These are phyloP conservation scores for Lobosporangium transversale DNA, from an alignment of 192 early-diverging fungal species.

Conservation along the genomic window DNA sequence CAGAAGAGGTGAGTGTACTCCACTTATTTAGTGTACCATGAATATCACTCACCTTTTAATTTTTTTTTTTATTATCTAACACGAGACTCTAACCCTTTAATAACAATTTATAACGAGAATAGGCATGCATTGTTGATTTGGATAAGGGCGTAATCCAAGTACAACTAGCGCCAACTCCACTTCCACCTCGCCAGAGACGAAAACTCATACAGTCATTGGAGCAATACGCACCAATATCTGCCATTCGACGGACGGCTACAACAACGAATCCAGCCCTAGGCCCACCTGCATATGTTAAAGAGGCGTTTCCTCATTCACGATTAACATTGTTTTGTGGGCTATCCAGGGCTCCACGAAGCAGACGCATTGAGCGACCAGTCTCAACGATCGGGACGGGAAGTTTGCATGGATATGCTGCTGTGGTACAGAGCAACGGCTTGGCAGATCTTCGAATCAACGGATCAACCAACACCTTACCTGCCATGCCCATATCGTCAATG, in stretches of 20 bases:
- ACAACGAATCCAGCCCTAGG: slow-evolving; percentile 56
- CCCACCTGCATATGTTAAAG: slow-evolving; percentile 65
- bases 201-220: slow-evolving; percentile 72
- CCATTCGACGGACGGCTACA: slow-evolving; percentile 25
- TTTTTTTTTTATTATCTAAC: not conserved
- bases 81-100: no score
- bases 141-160: slow-evolving; percentile 71
- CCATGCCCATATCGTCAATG: not conserved
- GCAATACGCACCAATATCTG: slow-evolving; percentile 58
- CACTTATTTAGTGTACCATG: no score
- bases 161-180: slow-evolving; percentile 44
- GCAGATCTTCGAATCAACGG: not conserved
- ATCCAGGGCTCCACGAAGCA: slow-evolving; percentile 40
- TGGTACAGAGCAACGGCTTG: not conserved
- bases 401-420: not conserved
- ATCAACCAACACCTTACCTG: not conserved
- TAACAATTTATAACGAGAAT: not conserved
- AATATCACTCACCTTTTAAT: not conserved
- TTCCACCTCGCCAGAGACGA: slow-evolving; percentile 70
- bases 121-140: slow-evolving; percentile 74
- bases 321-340: slow-evolving; percentile 51
- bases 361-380: no score
- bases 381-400: not conserved
- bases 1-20: slow-evolving; percentile 72
- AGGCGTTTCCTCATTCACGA: slow-evolving; percentile 68